Conservation (phyloP, 2,329 filamentous ascomycete species). For the Venturia aucupariae region DNA sequence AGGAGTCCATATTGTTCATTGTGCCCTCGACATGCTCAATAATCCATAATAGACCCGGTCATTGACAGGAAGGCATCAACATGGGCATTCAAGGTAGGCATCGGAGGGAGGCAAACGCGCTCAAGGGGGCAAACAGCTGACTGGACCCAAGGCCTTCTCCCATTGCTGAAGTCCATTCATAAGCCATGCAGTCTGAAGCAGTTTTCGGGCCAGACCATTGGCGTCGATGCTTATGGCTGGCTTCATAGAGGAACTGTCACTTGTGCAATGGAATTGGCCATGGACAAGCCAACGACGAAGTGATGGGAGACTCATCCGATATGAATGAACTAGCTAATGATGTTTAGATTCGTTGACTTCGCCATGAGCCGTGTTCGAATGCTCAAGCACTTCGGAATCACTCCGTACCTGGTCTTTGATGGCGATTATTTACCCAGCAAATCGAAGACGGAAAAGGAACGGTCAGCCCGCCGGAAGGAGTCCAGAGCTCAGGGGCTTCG, state of each 20-base stretch:
- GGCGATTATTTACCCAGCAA: constrained; percentile 94
- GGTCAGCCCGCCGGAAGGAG: constrained; percentile 66
- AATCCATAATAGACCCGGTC: constrained; percentile 15
- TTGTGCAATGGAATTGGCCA: constrained; percentile 83
- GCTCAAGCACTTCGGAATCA: constrained; percentile 87
- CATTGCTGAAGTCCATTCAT: constrained; percentile 92
- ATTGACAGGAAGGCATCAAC: constrained; percentile 20
- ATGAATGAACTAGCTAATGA: constrained; percentile 18
- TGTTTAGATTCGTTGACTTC: constrained; percentile 71
- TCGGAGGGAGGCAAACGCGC: constrained; percentile 18
- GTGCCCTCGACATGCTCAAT: background rate
- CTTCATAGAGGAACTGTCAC: constrained; percentile 85
- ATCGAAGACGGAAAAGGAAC: constrained; percentile 70
- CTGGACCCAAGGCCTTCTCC: constrained; percentile 61
- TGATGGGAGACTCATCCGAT: constrained; percentile 32
- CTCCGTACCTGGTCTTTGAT: constrained; percentile 93
- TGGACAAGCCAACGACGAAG: constrained; percentile 81
- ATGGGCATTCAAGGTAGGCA: constrained; percentile 33
- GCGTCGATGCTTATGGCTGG: constrained; percentile 98
- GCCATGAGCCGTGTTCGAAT: constrained; percentile 85
- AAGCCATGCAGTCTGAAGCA: constrained; percentile 79
- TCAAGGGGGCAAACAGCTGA: constrained; percentile 18
- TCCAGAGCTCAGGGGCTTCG: constrained; percentile 68
- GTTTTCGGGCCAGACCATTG: constrained; percentile 77
- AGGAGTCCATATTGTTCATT: background rate